Base-by-base conservation (phyloP, 176 grass and related monocot genomes). In the Phoenix roebelenii region DNA sequence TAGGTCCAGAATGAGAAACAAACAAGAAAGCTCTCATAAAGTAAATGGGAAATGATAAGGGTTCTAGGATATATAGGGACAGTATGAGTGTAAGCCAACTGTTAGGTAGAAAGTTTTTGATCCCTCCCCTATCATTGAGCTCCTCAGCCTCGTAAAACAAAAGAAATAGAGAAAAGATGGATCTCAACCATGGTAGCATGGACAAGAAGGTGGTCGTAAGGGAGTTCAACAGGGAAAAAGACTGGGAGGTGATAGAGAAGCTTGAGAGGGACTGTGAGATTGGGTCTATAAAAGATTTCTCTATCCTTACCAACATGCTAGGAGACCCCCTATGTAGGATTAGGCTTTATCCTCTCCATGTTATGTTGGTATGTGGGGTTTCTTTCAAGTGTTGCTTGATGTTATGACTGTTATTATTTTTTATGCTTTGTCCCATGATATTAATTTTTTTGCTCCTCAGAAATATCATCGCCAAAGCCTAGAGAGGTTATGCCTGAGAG, bases 271-370 rank as follows among this genome's bases (percentile, higher is more conserved):
- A 52, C 49, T 72, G 69, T 22, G 69, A 72, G 58, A 62, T 54
- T 52, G 50, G 69, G 25, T 22, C 69, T 0, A 59, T 50, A 20
- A 5, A 25, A 52, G 69, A 58, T 2, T 62, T 62, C 53, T 53
- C 69, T 49, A 62, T 72, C 29, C 24, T 61, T 18, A 72, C 58
- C 44, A 72, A 72, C 58, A 62, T 54, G 69, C 39, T 72, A 58
- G 69, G 69, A 61, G 69, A 72, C 12, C 69, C 69, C 25, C n/a
- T 72, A 18, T 72, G 69, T 52, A 62, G 69, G 50, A 54, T 72
- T 29, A 72, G 25, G 58, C 69, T 72, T 51, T 62, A 52, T 51
- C 69, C 25, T 24, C 69, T 72, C 58, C 69, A 72, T 72, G 24
- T 72, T 28, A 72, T 72, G 58, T 16, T 72, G 69, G 69, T 72